These are phyloP conservation scores for Massarina eburnea DNA, from an alignment of 2,329 filamentous ascomycete species.

Conservation along the genomic window DNA sequence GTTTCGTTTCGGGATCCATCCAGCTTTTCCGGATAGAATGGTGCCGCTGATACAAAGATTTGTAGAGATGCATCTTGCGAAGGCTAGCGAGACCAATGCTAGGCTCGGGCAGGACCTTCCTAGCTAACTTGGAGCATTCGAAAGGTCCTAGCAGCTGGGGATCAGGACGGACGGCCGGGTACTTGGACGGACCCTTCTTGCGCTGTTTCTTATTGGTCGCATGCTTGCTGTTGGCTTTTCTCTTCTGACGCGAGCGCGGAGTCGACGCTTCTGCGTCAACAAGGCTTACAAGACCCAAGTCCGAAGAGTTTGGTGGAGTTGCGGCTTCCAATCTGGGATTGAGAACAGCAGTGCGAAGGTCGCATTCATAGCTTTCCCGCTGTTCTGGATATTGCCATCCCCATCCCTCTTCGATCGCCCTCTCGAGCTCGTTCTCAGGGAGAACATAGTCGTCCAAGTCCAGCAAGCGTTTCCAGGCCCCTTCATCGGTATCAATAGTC, in stretches of 20 bases:
- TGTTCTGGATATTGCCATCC: conserved; percentile 91
- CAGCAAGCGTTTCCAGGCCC: conserved; percentile 91
- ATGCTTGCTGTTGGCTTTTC: conserved; percentile 41
- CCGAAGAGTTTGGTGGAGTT: conserved; percentile 24
- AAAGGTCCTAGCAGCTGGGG: conserved; percentile 75
- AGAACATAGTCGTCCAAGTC: conserved; percentile 80
- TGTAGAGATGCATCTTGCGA: conserved; percentile 87
- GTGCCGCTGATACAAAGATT: conserved; percentile 92
- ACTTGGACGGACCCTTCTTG: conserved; percentile 54
- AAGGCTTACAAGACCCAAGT: conserved; percentile 15
- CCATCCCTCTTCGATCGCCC: conserved; percentile 89
- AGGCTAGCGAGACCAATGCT: conserved; percentile 76
- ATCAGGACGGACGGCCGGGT: conserved; percentile 46
- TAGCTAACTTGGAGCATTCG: conserved; percentile 83
- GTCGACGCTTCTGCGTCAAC: conserved; percentile 31
- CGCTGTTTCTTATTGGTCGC: conserved; percentile 58
- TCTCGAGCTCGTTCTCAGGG: conserved; percentile 78
- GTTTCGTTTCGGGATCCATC: conserved; percentile 81
- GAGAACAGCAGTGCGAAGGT: conserved; percentile 62
- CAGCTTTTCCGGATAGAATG: conserved; percentile 88
- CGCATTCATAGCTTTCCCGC: conserved; percentile 73
- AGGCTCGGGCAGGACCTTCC: conserved; percentile 77
- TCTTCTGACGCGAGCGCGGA: conserved; percentile 41
- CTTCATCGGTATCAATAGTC: conserved; percentile 89
- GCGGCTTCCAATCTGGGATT: neutral